Base-by-base conservation (phyloP, 2,329 filamentous ascomycete species). In the Colletotrichum trifolii region DNA sequence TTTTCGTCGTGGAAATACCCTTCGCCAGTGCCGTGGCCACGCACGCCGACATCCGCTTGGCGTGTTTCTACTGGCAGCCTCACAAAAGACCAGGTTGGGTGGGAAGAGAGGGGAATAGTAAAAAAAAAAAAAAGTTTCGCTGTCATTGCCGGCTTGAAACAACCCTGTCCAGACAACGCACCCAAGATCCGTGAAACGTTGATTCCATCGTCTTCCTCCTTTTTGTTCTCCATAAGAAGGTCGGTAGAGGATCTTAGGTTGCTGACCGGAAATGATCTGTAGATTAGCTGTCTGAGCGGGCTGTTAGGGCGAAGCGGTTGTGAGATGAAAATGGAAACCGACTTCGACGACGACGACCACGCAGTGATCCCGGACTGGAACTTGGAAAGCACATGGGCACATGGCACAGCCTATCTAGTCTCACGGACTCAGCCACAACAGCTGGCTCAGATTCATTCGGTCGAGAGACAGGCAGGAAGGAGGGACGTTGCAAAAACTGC, bases 91-190 rank as follows among this genome's bases (percentile, higher is more conserved):
- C 34, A 34, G 45, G 54, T 43, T 54, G 39, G 55, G n/a, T 36
- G 17, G 39, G 40, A 35, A 45, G 40, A 47, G 54, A 43, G 54
- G 43, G 46, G 54, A 33, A 35, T 34, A 25, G 3, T 4, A 13
- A 17, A 15, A 17, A 49, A 45, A 38, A 38, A 62, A 39, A 15
- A 62, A 65, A 57, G 62, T 58, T 62, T 62, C 47, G 47, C 58
- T 56, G 52, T 43, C 58, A 64, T 43, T 35, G 25, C 38, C 47
- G 36, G 58, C 63, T 58, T 66, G 63, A 66, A 66, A 66, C 63
- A 66, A 57, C 63, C 63, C 42, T 66, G 63, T 63, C 63, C 52
- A 56, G 25, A 25, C 53, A 47, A 15, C 63, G 5, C 39, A 38
- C 46, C 59, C 46, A 63, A 57, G 42, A 50, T 56, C 63, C 43